Evolutionary conservation across 192 early-diverging fungal genomes (phyloP).

Genomic region (Entomortierella parvispora): DNA sequence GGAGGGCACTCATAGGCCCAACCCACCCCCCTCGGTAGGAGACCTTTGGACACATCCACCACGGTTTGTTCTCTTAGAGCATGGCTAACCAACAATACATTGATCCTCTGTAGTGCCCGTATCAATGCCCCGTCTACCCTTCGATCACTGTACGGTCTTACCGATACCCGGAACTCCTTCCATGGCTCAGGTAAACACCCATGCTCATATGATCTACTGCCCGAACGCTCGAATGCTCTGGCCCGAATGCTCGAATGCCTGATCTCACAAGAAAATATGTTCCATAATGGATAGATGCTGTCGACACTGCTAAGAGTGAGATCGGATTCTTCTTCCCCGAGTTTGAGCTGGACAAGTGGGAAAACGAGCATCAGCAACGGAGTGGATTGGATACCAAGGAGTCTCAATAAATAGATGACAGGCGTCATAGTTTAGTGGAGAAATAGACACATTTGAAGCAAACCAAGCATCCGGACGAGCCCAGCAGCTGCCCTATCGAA

Average conservation of each 20-base stretch:
- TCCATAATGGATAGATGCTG: constrained; percentile 57
- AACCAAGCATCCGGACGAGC: too few species aligned
- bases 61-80: too few species aligned
- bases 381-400: not conserved
- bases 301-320: constrained; percentile 65
- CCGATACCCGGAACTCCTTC: constrained; percentile 80
- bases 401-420: not conserved
- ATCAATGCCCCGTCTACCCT: constrained; percentile 62
- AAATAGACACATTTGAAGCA: not conserved
- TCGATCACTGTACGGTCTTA: constrained; percentile 72
- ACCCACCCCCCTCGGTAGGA: constrained; percentile 72
- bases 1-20: constrained; percentile 71
- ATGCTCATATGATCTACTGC: not conserved
- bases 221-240: not conserved
- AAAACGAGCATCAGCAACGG: constrained; percentile 7
- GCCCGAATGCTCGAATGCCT: not conserved
- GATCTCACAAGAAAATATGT: not conserved
- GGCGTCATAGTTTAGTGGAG: not conserved
- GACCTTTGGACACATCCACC: not conserved
- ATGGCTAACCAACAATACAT: too few species aligned
- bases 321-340: constrained; percentile 71
- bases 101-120: constrained; percentile 59
- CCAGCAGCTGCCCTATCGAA: not conserved
- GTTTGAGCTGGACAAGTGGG: constrained; percentile 50
- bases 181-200: constrained; percentile 70